These are phyloP conservation scores for Zymoseptoria ardabiliae DNA, from an alignment of 2,329 filamentous ascomycete species.

Conservation along the genomic window DNA sequence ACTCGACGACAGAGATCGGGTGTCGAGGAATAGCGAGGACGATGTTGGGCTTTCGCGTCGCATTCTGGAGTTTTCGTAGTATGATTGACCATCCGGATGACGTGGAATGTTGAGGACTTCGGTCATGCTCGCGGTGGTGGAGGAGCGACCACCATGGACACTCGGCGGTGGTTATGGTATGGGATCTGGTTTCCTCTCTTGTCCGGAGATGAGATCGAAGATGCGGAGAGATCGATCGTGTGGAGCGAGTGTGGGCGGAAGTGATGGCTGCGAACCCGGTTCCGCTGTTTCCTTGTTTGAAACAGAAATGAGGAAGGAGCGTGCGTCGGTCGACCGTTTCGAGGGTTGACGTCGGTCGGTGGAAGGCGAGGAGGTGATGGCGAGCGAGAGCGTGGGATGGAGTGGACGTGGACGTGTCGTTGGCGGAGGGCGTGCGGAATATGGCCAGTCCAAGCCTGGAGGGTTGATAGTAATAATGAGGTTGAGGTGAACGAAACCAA, in stretches of 20 bases:
- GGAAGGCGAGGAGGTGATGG: not conserved
- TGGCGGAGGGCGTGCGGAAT: no score
- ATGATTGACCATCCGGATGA: slow-evolving; percentile 36
- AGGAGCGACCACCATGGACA: not conserved
- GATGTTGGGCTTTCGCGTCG: slow-evolving; percentile 37
- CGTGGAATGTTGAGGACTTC: slow-evolving; percentile 36
- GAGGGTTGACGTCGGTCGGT: not conserved
- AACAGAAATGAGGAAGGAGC: not conserved
- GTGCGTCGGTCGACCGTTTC: not conserved
- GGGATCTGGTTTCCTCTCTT: not conserved
- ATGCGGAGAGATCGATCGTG: not conserved
- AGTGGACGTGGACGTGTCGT: no score
- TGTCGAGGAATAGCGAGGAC: slow-evolving; percentile 37
- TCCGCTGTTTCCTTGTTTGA: not conserved
- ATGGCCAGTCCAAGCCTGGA: no score
- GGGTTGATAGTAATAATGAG: no score
- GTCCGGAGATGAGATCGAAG: not conserved
- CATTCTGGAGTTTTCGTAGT: slow-evolving; percentile 36
- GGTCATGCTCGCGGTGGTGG: slow-evolving; percentile 30
- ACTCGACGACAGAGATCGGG: slow-evolving; percentile 21
- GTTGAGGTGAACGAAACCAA: no score
- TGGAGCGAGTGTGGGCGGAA: not conserved
- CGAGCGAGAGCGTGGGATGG: not conserved
- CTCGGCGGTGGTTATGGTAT: not conserved
- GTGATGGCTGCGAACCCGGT: not conserved